Evolutionary conservation across 441 rosid genomes (phyloP).

Genomic region (Hura crepitans): DNA sequence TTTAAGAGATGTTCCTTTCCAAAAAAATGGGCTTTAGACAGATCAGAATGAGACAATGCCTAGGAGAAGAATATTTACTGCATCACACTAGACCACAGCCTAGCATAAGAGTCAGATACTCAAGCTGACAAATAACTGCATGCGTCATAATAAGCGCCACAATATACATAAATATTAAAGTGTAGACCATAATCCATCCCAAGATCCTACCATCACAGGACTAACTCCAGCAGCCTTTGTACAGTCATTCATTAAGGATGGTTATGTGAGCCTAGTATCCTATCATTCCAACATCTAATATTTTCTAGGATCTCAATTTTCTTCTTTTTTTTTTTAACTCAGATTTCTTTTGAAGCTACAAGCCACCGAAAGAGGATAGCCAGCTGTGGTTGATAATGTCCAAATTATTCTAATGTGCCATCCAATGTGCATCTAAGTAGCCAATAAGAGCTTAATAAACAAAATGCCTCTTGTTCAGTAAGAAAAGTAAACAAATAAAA

Average conservation of each 20-base stretch:
- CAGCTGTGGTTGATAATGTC: not conserved
- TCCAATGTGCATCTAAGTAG: not conserved
- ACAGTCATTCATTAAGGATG: not conserved
- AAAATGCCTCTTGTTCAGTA: not conserved
- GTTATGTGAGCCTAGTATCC: not conserved
- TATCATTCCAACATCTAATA: not conserved
- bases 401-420: not conserved
- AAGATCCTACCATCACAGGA: not conserved
- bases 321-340: not conserved
- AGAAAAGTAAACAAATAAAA: not conserved
- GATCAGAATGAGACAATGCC: not conserved
- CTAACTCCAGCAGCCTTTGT: not conserved
- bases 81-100: not conserved
- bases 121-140: not conserved
- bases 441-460: not conserved
- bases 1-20: not conserved
- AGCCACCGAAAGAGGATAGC: not conserved
- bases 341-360: not conserved
- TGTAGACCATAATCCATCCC: not conserved
- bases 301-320: not conserved
- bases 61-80: not conserved
- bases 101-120: not conserved
- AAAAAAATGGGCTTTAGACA: not conserved
- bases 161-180: not conserved
- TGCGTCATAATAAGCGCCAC: not conserved